Percentiles rank a stretch among this genome's conserved stretches.
phyloP scores from a whole-genome alignment of 2,329 filamentous ascomycete species.

The Teratosphaeriaceae sp. region DNA sequence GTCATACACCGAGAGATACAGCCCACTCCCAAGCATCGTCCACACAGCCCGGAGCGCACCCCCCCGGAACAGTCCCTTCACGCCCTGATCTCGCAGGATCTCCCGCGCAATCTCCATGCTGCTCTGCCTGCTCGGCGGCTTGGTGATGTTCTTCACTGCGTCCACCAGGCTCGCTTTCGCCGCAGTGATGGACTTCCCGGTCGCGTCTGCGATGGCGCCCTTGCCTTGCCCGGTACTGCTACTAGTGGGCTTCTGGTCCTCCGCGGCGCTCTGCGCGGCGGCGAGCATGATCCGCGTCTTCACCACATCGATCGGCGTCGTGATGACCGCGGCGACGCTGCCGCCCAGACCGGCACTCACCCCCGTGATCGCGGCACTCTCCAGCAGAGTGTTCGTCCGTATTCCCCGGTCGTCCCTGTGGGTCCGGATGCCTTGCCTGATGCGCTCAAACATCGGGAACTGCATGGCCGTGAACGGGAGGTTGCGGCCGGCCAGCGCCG shows the following conservation, averaged over 20 bases:
- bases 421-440: conserved; percentile 50
- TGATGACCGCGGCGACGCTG: conserved; percentile 68
- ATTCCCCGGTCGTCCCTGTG: conserved; percentile 35
- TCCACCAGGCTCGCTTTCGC: conserved; percentile 25
- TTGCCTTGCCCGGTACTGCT: conserved; percentile 15
- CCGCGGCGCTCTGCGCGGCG: conserved; percentile 38
- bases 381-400: conserved; percentile 44
- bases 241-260: conserved; percentile 15
- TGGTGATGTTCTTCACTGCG: conserved; percentile 28
- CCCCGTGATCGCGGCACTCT: conserved; percentile 66
- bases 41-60: conserved; percentile 66
- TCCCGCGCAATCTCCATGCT: conserved; percentile 56
- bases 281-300: conserved; percentile 86
- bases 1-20: conserved; percentile 85
- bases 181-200: conserved; percentile 32
- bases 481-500: conserved; percentile 73
- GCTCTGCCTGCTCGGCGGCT: conserved; percentile 30
- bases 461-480: conserved; percentile 82
- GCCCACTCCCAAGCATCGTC: conserved; percentile 74
- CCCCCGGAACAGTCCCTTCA: conserved; percentile 71
- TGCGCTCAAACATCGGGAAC: conserved; percentile 76
- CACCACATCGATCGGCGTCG: conserved; percentile 81
- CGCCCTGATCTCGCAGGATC: conserved; percentile 60
- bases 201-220: conserved; percentile 31
- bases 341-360: conserved; percentile 68